Evolutionary conservation across 371 early-diverging fungal genomes (phyloP).

Genomic region (Mortierella sp.): DNA sequence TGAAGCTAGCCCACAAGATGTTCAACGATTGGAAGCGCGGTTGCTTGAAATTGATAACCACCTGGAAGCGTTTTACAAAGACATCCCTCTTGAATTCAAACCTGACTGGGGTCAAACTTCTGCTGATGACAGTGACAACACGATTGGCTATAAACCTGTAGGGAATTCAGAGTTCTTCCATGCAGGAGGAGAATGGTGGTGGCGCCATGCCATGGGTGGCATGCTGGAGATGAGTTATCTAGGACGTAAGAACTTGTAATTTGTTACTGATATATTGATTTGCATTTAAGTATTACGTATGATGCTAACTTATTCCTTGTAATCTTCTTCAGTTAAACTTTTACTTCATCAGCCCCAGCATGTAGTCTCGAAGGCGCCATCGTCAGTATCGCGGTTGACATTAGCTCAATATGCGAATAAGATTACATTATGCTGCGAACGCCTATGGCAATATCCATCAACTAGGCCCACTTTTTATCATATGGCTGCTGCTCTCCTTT

Average conservation of each 20-base stretch:
- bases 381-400: conserved; percentile 26
- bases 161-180: conserved; percentile 42
- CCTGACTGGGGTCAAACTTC: conserved; percentile 53
- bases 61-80: conserved; percentile 43
- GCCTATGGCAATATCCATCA: conserved; percentile 47
- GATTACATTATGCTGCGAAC: conserved; percentile 47
- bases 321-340: conserved; percentile 32
- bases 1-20: conserved; percentile 33
- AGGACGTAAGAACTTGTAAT: conserved; percentile 32
- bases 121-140: conserved; percentile 21
- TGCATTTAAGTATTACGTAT: background rate
- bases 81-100: conserved; percentile 18
- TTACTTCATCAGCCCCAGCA: conserved; percentile 55
- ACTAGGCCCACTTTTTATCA: conserved; percentile 50
- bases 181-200: conserved; percentile 57
- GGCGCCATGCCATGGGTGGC: conserved; percentile 49
- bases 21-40: conserved; percentile 38
- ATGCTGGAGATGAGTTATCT: conserved; percentile 43
- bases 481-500: conserved; percentile 34
- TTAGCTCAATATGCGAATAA: conserved; percentile 50
- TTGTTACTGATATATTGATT: no score
- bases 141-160: conserved; percentile 26
- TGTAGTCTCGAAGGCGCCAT: conserved; percentile 39
- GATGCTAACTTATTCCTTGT: background rate
- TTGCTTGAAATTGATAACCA: conserved; percentile 46